phyloP scores from a whole-genome alignment of 1,284 basidiomycete species.

The Schizophyllum commune region DNA sequence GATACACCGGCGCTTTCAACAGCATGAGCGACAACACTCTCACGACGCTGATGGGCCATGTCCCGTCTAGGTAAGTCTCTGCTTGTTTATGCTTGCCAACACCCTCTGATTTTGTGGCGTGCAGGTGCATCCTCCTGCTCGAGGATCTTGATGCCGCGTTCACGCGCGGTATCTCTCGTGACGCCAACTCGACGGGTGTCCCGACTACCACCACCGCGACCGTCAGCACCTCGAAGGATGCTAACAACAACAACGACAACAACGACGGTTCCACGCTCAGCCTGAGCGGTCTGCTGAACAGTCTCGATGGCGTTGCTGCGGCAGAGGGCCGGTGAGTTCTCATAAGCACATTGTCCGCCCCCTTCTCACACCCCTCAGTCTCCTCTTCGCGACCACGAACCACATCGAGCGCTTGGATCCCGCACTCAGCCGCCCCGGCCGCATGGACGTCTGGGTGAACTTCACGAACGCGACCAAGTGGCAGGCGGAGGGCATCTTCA shows the following conservation, averaged over 20 bases:
- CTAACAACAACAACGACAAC: constrained; percentile 29
- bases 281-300: constrained; percentile 75
- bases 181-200: constrained; percentile 64
- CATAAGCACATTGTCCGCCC: no score
- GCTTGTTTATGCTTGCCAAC: constrained; percentile 6
- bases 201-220: constrained; percentile 41
- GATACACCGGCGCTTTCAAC: constrained; percentile 6
- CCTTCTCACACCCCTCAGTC: no score
- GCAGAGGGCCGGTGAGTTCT: constrained; percentile 50
- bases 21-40: constrained; percentile 83
- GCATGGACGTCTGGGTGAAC: constrained; percentile 86
- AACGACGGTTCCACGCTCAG: constrained; percentile 72
- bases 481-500: constrained; percentile 86
- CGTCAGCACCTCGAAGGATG: constrained; percentile 25
- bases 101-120: constrained; percentile 3
- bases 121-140: constrained; percentile 77
- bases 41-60: constrained; percentile 74
- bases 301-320: constrained; percentile 80
- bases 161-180: constrained; percentile 75
- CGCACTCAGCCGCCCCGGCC: constrained; percentile 70
- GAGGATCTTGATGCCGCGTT: constrained; percentile 86
- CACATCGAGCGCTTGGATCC: constrained; percentile 83
- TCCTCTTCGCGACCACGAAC: constrained; percentile 78
- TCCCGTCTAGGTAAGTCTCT: constrained; percentile 61
- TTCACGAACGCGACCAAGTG: constrained; percentile 81